These are phyloP conservation scores for Echeveria elegans DNA, from an alignment of 164 flowering plant genomes.

Conservation along the genomic window DNA sequence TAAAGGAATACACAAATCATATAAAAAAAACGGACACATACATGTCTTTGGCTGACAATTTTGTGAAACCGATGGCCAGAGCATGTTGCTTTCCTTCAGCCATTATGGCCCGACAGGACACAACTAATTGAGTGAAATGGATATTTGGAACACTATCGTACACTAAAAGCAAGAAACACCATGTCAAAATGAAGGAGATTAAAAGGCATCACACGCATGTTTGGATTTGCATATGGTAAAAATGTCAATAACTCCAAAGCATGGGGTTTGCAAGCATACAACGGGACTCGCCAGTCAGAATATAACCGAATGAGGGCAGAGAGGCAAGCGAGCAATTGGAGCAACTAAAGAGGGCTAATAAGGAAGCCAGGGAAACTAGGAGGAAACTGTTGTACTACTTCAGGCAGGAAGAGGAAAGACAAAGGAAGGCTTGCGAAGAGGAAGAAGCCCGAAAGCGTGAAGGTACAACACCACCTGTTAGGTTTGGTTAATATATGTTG, in stretches of 20 bases:
- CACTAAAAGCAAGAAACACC: background rate
- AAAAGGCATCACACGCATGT: too few relatives aligned
- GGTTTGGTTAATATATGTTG: too few relatives aligned
- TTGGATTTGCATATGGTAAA: too few relatives aligned
- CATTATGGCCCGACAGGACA: constrained; percentile 73
- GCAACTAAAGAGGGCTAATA: constrained; percentile 28
- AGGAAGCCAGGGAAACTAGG: constrained; percentile 44
- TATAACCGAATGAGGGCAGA: constrained; percentile 32
- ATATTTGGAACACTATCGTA: background rate
- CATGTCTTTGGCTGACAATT: constrained; percentile 98
- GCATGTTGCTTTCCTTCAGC: constrained; percentile 99
- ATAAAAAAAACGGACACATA: constrained; percentile 39
- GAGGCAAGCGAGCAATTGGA: constrained; percentile 63
- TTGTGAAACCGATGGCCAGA: constrained; percentile 94
- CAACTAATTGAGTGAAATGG: constrained; percentile 15
- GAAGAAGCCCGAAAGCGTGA: constrained; percentile 76
- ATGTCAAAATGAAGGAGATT: background rate
- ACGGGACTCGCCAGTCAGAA: constrained; percentile 80
- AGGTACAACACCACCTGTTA: too few relatives aligned
- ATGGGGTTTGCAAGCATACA: constrained; percentile 31
- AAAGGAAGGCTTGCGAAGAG: constrained; percentile 50
- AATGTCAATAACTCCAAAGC: background rate
- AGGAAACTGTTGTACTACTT: constrained; percentile 61
- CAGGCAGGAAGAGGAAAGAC: constrained; percentile 61
- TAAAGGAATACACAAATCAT: too few relatives aligned